Evolutionary conservation across 2,329 filamentous ascomycete species (phyloP), one percentile per base, ranked within the genome.

Genomic region (Phyllosticta capitalensis): DNA sequence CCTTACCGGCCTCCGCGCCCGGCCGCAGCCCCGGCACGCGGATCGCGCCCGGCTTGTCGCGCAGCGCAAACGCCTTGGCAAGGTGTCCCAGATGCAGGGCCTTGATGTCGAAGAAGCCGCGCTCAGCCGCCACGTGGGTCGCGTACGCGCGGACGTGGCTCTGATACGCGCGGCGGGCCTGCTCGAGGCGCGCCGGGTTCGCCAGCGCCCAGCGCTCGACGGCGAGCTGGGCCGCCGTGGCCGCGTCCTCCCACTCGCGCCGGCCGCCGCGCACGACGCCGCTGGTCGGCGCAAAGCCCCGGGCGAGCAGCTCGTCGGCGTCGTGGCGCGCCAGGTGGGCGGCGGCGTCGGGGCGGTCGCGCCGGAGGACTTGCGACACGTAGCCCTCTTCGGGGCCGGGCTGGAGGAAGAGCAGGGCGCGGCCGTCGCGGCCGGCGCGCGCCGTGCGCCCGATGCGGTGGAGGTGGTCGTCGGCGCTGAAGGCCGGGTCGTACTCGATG

Each of bases 371-470:
- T 80, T n/a, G n/a, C n/a, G n/a, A n/a, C 48, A 96, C 85, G 71
- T 99, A 99, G 59, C 88, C 89, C 74, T 99, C 94, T 73, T 99
- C 94, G 60, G 84, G 85, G 17, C 94, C 94, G 0, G 94, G 94
- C 61, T 92, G 84, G 14, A 99, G 83, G 78, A 97, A 97, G 22
- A 97, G 85, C 10, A 89, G 81, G 0, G 94, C 91, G 59, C 92
- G 86, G 26, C 94, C 94, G 10, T 92, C 83, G 5, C 89, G 87
- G 17, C 94, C 94, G 0, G 95, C 90, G 79, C 94, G 89, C 3
- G 94, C 94, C 10, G 94, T 99, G 72, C 94, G 88, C 58, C 94
- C 94, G 59, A 97, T 90, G 59, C 94, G 87, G 75, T 99, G 94
- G 7, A 96, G 82, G 72, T 99, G 94, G 72, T 99, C 94, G 62